Percentiles rank a stretch among this genome's conserved stretches.
phyloP scores from a whole-genome alignment of 148 eudicot species.

The Silene latifolia region DNA sequence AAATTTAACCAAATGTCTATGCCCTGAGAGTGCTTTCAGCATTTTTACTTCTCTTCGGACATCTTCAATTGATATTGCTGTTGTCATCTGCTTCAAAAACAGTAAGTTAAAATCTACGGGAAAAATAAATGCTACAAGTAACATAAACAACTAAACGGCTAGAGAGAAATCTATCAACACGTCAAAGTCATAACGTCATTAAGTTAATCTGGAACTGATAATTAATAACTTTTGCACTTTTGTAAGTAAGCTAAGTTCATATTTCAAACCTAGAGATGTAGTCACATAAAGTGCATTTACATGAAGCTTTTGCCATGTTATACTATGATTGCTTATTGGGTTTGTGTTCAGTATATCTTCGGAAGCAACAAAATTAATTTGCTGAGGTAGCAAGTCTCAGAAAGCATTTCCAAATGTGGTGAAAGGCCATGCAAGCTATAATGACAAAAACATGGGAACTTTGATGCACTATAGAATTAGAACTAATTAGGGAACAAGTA shows the following conservation, averaged over 20 bases:
- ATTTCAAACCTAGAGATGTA: not conserved
- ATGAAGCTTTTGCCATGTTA: not conserved
- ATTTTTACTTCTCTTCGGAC: slow-evolving; percentile 73
- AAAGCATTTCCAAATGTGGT: not conserved
- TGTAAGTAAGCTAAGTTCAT: not conserved
- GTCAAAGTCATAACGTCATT: not conserved
- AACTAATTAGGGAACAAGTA: not conserved
- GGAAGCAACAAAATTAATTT: not conserved
- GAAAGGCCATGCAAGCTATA: not conserved
- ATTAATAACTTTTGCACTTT: not conserved
- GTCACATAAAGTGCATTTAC: not conserved
- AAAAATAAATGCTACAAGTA: not conserved
- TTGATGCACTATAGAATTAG: not conserved
- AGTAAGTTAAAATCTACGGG: not conserved
- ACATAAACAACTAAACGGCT: not conserved
- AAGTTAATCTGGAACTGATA: not conserved
- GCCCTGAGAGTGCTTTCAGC: slow-evolving; percentile 62
- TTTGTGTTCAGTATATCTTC: not conserved
- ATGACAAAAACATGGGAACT: not conserved
- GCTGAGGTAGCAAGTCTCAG: not conserved
- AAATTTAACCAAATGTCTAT: slow-evolving; percentile 57
- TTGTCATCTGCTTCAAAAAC: slow-evolving; percentile 54
- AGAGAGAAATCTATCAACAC: not conserved
- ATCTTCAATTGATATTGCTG: slow-evolving; percentile 73
- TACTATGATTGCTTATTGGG: not conserved